These are phyloP conservation scores for Asterophora lycoperdoides DNA, from an alignment of 768 basidiomycete genomes.

Conservation along the genomic window DNA sequence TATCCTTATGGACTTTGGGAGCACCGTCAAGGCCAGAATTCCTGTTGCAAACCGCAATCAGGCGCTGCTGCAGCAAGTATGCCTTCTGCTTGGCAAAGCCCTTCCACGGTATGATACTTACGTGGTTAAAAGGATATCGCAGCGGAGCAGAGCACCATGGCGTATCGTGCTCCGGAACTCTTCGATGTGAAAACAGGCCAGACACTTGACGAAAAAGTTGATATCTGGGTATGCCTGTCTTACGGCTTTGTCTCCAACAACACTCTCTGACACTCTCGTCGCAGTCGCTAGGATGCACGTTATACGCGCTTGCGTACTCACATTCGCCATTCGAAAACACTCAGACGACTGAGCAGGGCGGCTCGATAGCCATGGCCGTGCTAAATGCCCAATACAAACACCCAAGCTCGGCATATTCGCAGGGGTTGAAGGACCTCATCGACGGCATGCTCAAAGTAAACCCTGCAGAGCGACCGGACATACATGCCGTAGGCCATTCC, in stretches of 20 bases:
- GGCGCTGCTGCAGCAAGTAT: constrained; percentile 84
- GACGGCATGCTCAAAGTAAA: constrained; percentile 82
- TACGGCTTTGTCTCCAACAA: not conserved
- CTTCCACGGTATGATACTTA: constrained; percentile 1
- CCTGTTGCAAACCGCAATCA: constrained; percentile 77
- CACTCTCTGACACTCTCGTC: not conserved
- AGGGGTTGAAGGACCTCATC: constrained; percentile 77
- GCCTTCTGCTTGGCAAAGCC: constrained; percentile 7
- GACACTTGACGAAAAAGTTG: constrained; percentile 88
- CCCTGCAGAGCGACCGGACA: constrained; percentile 78
- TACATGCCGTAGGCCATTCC: constrained; percentile 63
- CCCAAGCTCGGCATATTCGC: constrained; percentile 80
- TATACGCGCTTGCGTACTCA: constrained; percentile 92
- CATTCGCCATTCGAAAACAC: constrained; percentile 95
- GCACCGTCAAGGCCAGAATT: constrained; percentile 81
- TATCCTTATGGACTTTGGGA: constrained; percentile 98
- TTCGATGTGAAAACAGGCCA: constrained; percentile 95
- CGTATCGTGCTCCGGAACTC: constrained; percentile 94
- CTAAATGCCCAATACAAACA: constrained; percentile 91
- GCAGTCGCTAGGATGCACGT: constrained; percentile 92
- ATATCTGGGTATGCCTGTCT: constrained; percentile 76
- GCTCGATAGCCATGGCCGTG: constrained; percentile 97
- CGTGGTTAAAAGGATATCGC: constrained; percentile 70
- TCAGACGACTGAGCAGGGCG: constrained; percentile 90
- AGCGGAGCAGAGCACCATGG: constrained; percentile 98